phyloP scores from a whole-genome alignment of 2,329 filamentous ascomycete genomes.

The Talaromyces verruculosus region DNA sequence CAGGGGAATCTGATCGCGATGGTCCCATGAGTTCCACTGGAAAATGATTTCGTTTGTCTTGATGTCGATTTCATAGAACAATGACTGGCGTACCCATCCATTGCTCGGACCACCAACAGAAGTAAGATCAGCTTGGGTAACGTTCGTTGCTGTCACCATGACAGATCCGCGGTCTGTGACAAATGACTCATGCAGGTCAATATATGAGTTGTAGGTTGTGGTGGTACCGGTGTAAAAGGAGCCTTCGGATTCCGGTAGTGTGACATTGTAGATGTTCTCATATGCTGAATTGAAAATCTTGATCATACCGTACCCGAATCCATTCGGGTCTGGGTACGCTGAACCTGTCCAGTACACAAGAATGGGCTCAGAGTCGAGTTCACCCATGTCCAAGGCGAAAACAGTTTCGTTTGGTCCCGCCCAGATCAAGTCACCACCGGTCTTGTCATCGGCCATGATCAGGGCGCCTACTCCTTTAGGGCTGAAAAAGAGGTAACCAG shows the following conservation, averaged over 20 bases:
- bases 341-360: background rate
- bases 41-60: conserved; percentile 36
- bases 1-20: conserved; percentile 24
- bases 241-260: background rate
- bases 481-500: background rate
- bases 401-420: background rate
- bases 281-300: background rate
- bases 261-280: background rate
- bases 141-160: conserved; percentile 38
- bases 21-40: conserved; percentile 38
- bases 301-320: background rate
- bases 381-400: background rate
- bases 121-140: conserved; percentile 35
- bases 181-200: conserved; percentile 32
- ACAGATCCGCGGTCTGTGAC: conserved; percentile 37
- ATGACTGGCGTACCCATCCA: conserved; percentile 35
- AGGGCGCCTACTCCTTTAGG: background rate
- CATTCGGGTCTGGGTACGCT: background rate
- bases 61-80: conserved; percentile 39
- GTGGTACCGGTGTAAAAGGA: background rate
- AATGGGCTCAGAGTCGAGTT: background rate
- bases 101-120: conserved; percentile 32
- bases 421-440: background rate
- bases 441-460: background rate
- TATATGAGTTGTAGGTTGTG: background rate